A percentile compares a stretch with the other conserved stretches of the same genome.
phyloP scores from a whole-genome alignment of 805 yeast genomes.

The Pichia gijzeniarum region DNA sequence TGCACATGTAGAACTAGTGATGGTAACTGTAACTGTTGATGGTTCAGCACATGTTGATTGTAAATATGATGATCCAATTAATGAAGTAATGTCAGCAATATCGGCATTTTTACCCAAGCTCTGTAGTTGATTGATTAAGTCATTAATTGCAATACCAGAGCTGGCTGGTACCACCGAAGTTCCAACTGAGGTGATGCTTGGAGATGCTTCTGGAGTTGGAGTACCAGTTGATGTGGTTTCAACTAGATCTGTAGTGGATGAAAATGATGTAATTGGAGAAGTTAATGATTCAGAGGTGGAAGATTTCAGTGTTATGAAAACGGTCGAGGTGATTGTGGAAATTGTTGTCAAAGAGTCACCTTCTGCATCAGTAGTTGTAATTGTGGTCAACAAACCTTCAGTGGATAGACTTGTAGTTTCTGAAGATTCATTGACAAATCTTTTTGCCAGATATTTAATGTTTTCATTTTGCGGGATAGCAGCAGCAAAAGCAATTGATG shows the following conservation, averaged over 20 bases:
- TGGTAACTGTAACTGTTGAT: slow-evolving; percentile 27
- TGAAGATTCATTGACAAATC: slow-evolving; percentile 21
- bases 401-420: neutral
- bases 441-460: slow-evolving; percentile 18
- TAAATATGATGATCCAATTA: slow-evolving; percentile 3
- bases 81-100: slow-evolving; percentile 7
- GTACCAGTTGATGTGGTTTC: neutral
- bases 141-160: slow-evolving; percentile 7
- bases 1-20: slow-evolving; percentile 4
- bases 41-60: slow-evolving; percentile 11
- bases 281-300: slow-evolving; percentile 1
- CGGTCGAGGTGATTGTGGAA: slow-evolving; percentile 8
- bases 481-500: slow-evolving; percentile 18
- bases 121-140: neutral
- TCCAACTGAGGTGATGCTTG: slow-evolving; percentile 6
- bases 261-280: neutral
- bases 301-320: slow-evolving; percentile 4
- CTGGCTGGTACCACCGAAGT: slow-evolving; percentile 6
- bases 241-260: neutral
- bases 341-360: slow-evolving; percentile 7
- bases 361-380: slow-evolving; percentile 1
- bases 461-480: slow-evolving; percentile 3
- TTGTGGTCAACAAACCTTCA: neutral
- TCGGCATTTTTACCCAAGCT: slow-evolving; percentile 7
- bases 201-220: neutral